These are phyloP conservation scores for Hypoxylon sp. DNA, from an alignment of 2,329 filamentous ascomycete species.

Conservation along the genomic window DNA sequence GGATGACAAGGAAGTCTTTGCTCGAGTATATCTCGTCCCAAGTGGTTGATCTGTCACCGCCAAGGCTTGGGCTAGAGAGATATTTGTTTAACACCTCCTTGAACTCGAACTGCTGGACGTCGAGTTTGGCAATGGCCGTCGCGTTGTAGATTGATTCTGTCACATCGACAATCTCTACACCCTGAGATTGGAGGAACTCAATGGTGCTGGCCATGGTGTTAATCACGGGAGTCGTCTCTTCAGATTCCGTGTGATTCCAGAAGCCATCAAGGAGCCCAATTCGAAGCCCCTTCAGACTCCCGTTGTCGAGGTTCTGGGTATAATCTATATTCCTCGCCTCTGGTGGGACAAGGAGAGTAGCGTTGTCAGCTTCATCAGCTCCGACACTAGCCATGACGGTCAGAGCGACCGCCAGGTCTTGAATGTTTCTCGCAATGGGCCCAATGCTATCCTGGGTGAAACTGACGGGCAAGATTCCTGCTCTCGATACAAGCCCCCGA, in stretches of 20 bases:
- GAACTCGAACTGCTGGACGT: slow-evolving; percentile 70
- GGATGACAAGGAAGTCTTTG: slow-evolving; percentile 66
- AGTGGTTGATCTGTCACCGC: slow-evolving; percentile 53
- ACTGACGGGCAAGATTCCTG: slow-evolving; percentile 64
- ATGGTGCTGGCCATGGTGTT: slow-evolving; percentile 58
- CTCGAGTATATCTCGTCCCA: slow-evolving; percentile 60
- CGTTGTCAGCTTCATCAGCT: slow-evolving; percentile 61
- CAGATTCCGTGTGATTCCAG: slow-evolving; percentile 60
- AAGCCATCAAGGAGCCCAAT: slow-evolving; percentile 58
- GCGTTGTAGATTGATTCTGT: slow-evolving; percentile 60
- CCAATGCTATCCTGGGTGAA: slow-evolving; percentile 65
- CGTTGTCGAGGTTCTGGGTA: slow-evolving; percentile 47
- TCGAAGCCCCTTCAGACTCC: slow-evolving; percentile 43
- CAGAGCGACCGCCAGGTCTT: slow-evolving; percentile 60
- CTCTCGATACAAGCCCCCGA: slow-evolving; percentile 57
- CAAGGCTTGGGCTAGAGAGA: slow-evolving; percentile 55
- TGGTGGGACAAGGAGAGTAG: slow-evolving; percentile 57
- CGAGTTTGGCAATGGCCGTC: slow-evolving; percentile 57
- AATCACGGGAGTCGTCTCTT: slow-evolving; percentile 67
- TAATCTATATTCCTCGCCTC: slow-evolving; percentile 56
- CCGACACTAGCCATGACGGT: slow-evolving; percentile 62
- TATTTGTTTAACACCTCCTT: slow-evolving; percentile 64
- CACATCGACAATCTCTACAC: slow-evolving; percentile 61
- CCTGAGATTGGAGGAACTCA: slow-evolving; percentile 54
- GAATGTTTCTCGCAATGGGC: slow-evolving; percentile 60